Base-by-base conservation (phyloP, 306 rosid genomes). In the Cucumis melo region DNA sequence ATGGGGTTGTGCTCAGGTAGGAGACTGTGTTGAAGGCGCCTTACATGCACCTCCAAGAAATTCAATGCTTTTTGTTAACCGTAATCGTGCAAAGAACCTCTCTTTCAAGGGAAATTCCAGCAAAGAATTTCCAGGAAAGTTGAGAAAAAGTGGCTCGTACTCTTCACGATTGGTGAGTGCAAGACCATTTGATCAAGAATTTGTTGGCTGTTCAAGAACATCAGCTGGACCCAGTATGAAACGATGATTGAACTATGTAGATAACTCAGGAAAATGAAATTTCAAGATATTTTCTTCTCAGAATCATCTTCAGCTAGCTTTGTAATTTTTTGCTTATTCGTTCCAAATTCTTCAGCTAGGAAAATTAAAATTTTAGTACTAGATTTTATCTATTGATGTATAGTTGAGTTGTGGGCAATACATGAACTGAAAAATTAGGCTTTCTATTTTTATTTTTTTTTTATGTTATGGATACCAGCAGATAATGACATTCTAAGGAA, bases 21-120 rank as follows among this genome's bases (percentile, higher is more conserved):
- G 89, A 62, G 90, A 93, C 82, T 88, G 92, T 79, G 90, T 90
- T 55, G 95, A 89, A 79, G 95, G 95, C 21, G 91, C 92, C 34
- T 70, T 83, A 73, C 94, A 87, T 54, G 85, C 88, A 41, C 91
- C 96, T 0, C 91, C 87, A 11, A 86, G 85, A 82, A 90, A 87
- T 56, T 55, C 88, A 1, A 80, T 87, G 92, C 67, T 86, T 32
- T 77, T 88, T 67, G 93, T 92, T 10, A 89, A 88, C 83, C 83
- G 89, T 80, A 90, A 83, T 73, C 86, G 91, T 51, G 58, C 83
- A 21, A 94, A 85, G 88, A 90, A 84, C 77, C 85, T 89, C 53
- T 86, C 95, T 27, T 74, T 79, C 63, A 90, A 89, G 77, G 87
- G 91, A 41, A 87, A 84, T 73, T 34, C 82, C 44, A 78, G 84